phyloP scores from a whole-genome alignment of 305 asterid species.

The Stenogyne calaminthoides region DNA sequence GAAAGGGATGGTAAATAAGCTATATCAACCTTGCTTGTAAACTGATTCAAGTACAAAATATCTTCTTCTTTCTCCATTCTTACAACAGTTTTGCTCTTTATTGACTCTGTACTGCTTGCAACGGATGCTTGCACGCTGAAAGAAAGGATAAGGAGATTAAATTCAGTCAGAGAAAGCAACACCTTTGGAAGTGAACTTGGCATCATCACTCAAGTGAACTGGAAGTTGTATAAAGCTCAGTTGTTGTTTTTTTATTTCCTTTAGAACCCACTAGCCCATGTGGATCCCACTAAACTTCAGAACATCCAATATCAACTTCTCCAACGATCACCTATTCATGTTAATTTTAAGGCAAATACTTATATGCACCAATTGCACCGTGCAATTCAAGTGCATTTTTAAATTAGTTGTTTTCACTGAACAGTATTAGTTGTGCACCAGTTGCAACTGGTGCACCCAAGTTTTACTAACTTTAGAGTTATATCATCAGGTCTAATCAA shows the following conservation, averaged over 20 bases:
- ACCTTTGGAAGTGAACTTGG: constrained; percentile 14
- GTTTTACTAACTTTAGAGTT: not conserved
- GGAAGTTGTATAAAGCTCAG: constrained; percentile 13
- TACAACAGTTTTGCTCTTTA: constrained; percentile 78
- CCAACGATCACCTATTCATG: not conserved
- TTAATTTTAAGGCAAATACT: not conserved
- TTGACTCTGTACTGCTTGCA: constrained; percentile 71
- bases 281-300: constrained; percentile 4
- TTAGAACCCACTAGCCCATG: constrained; percentile 4
- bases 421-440: no score
- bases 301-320: constrained; percentile 3
- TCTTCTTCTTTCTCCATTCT: constrained; percentile 90
- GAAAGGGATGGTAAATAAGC: constrained; percentile 16
- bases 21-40: constrained; percentile 64
- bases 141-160: constrained; percentile 23
- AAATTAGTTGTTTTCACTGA: no score
- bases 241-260: not conserved
- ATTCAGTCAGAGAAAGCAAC: constrained; percentile 24
- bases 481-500: not conserved
- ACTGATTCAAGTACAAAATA: constrained; percentile 67
- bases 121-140: constrained; percentile 97
- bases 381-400: no score
- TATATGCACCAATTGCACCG: no score
- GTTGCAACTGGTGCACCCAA: no score
- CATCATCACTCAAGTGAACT: constrained; percentile 20